A percentile compares a stretch with the other conserved stretches of the same genome.
Evolutionary conservation across 192 early-diverging fungal genomes (phyloP).

Genomic region (Glomus cerebriforme): DNA sequence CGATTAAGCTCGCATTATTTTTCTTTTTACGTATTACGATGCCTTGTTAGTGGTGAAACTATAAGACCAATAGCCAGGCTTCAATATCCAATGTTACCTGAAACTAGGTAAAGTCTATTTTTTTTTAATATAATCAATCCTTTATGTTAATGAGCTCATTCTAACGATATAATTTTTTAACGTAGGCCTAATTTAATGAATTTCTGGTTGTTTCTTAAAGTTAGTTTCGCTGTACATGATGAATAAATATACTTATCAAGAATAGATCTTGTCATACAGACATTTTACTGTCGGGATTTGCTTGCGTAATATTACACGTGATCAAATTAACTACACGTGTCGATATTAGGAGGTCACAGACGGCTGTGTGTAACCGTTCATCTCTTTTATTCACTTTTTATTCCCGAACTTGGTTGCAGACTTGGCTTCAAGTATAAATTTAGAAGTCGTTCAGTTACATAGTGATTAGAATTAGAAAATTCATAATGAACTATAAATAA

Average conservation of each 20-base stretch:
- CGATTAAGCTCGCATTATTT: slow-evolving; percentile 81
- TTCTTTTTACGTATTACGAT: slow-evolving; percentile 69
- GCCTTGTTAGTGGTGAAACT: slow-evolving; percentile 77
- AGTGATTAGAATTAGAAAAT: too few relatives aligned
- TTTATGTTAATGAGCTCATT: neutral
- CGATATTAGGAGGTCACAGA: too few relatives aligned
- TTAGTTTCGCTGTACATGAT: slow-evolving; percentile 25
- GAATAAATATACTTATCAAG: slow-evolving; percentile 22
- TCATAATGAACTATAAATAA: too few relatives aligned
- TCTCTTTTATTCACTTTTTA: too few relatives aligned
- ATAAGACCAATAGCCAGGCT: slow-evolving; percentile 81
- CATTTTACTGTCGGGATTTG: too few relatives aligned
- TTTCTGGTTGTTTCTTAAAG: slow-evolving; percentile 29
- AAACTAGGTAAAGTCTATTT: slow-evolving; percentile 43
- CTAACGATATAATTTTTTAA: neutral
- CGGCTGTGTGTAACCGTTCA: too few relatives aligned
- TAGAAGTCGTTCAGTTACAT: too few relatives aligned
- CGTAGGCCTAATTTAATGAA: slow-evolving; percentile 26
- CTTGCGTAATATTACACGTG: too few relatives aligned
- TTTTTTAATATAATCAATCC: neutral
- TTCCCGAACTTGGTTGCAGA: too few relatives aligned
- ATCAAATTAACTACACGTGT: too few relatives aligned
- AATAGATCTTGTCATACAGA: too few relatives aligned
- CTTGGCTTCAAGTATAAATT: too few relatives aligned
- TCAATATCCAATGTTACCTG: slow-evolving; percentile 78